These are phyloP conservation scores for Petunia axillaris DNA, from an alignment of 257 asterid species.

Conservation along the genomic window DNA sequence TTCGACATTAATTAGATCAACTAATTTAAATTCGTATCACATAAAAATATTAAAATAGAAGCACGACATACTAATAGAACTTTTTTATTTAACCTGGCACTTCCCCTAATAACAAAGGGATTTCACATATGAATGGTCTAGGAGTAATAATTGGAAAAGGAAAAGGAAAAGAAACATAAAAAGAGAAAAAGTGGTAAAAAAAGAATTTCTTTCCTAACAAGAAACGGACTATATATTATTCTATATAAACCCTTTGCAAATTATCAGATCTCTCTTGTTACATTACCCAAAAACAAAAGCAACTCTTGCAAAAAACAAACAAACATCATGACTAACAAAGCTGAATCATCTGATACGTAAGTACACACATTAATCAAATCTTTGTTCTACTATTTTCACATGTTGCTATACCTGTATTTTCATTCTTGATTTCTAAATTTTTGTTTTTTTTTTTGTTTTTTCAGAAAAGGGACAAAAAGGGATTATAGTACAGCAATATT, in stretches of 20 bases:
- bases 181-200: constrained; percentile 19
- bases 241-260: constrained; percentile 29
- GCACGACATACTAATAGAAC: no score
- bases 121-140: no score
- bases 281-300: constrained; percentile 28
- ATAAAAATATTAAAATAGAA: no score
- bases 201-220: constrained; percentile 61
- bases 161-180: background rate
- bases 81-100: no score
- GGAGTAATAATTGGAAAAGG: background rate
- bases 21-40: no score
- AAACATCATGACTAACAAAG: constrained; percentile 53
- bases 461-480: constrained; percentile 80
- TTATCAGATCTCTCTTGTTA: constrained; percentile 35
- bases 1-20: background rate
- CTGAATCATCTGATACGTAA: constrained; percentile 74
- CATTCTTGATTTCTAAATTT: background rate
- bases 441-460: constrained; percentile 27
- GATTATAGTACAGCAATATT: constrained; percentile 86
- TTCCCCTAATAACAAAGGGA: no score
- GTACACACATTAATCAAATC: constrained; percentile 37
- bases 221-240: constrained; percentile 38
- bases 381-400: background rate
- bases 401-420: constrained; percentile 2
- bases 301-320: background rate